Conservation (phyloP, 768 basidiomycete species). For the Lepiota venenata region DNA sequence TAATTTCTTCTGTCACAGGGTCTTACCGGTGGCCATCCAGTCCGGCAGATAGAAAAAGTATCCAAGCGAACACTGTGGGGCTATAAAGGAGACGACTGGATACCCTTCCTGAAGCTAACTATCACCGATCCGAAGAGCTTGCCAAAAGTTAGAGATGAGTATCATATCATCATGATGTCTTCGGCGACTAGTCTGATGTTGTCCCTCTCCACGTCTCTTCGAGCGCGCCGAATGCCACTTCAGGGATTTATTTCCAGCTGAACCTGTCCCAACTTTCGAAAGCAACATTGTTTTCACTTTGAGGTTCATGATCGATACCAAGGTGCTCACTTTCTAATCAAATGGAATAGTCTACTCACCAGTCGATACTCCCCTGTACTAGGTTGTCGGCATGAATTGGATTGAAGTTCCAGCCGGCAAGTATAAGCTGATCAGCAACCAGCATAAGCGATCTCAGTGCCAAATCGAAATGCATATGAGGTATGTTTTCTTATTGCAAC, state of each 20-base stretch:
- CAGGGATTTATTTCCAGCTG: conserved; percentile 48
- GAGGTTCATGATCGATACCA: conserved; percentile 97
- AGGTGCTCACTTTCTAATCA: conserved; percentile 42
- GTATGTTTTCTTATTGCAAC: conserved; percentile 35
- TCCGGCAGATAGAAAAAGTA: conserved; percentile 52
- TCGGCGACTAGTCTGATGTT: conserved; percentile 13
- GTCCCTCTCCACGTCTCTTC: conserved; percentile 49
- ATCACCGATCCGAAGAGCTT: conserved; percentile 68
- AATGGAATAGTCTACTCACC: too few relatives aligned
- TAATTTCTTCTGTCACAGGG: conserved; percentile 4
- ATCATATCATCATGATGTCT: neutral
- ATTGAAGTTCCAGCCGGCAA: conserved; percentile 86
- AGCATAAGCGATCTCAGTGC: conserved; percentile 71
- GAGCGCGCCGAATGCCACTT: conserved; percentile 74
- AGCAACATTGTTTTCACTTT: conserved; percentile 91
- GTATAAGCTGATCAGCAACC: conserved; percentile 60
- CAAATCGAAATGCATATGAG: conserved; percentile 84
- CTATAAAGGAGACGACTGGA: conserved; percentile 76
- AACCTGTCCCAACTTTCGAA: conserved; percentile 72
- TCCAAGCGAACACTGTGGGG: conserved; percentile 80
- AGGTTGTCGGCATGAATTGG: conserved; percentile 99
- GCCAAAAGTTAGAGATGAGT: conserved; percentile 92
- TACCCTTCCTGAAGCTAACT: conserved; percentile 84
- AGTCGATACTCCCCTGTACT: conserved; percentile 4
- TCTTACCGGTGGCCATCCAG: conserved; percentile 14